Conservation (phyloP, 2,329 filamentous ascomycete species). For the Aspergillus latus region DNA sequence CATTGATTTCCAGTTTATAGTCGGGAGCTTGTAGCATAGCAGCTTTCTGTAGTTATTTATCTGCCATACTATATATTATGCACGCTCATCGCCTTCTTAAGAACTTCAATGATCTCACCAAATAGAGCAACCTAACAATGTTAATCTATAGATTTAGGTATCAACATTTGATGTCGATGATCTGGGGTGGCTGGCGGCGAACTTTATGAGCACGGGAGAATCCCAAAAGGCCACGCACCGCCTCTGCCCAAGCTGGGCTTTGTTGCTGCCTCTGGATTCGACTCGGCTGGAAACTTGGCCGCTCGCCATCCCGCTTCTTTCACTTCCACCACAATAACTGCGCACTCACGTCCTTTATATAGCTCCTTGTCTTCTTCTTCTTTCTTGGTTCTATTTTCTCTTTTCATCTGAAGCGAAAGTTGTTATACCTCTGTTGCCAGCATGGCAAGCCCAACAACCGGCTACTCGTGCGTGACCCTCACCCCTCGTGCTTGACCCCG, state of each 20-base stretch:
- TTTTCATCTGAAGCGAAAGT: constrained; percentile 17
- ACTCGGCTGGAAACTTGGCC: constrained; percentile 19
- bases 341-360: constrained; percentile 9
- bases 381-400: constrained; percentile 6
- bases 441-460: constrained; percentile 46
- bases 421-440: constrained; percentile 30
- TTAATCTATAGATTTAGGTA: not conserved
- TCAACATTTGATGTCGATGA: not conserved
- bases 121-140: not conserved
- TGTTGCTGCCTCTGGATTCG: constrained; percentile 14
- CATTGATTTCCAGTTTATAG: constrained; percentile 19
- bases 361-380: not conserved
- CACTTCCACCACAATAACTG: constrained; percentile 13
- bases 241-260: constrained; percentile 13
- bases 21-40: constrained; percentile 32
- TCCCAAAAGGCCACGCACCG: constrained; percentile 6
- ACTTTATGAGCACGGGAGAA: not conserved
- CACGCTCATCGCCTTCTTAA: not conserved
- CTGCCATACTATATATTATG: constrained; percentile 4
- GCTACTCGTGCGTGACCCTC: constrained; percentile 46
- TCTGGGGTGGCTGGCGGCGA: not conserved
- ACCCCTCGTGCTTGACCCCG: constrained; percentile 25
- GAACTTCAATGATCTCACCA: not conserved
- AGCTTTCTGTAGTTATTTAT: constrained; percentile 39
- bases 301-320: constrained; percentile 20